A percentile compares a stretch with the other conserved stretches of the same genome.
Evolutionary conservation across 2,329 filamentous ascomycete species (phyloP).

Genomic region (Pyrenophora tritici-repentis): DNA sequence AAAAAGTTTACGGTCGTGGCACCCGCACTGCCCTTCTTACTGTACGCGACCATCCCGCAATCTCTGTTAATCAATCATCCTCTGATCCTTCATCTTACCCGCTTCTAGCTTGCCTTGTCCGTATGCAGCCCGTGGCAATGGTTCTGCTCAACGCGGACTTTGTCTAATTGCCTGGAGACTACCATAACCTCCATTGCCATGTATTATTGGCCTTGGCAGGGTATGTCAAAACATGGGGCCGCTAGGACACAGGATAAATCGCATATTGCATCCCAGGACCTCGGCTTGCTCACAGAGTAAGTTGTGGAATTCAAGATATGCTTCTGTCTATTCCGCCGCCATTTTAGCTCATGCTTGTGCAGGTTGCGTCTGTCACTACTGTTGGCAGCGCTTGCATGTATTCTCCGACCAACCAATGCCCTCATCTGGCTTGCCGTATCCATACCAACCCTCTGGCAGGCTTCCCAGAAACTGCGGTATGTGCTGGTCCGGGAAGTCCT

Average conservation of each 20-base stretch:
- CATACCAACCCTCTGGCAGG: slow-evolving; percentile 57
- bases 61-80: slow-evolving; percentile 7
- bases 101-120: slow-evolving; percentile 68
- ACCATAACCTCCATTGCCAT: slow-evolving; percentile 80
- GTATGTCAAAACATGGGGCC: slow-evolving; percentile 24
- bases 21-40: slow-evolving; percentile 70
- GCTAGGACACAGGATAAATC: slow-evolving; percentile 21
- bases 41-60: slow-evolving; percentile 58
- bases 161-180: slow-evolving; percentile 94
- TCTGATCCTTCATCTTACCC: slow-evolving; percentile 29
- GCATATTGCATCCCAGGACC: slow-evolving; percentile 44
- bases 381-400: slow-evolving; percentile 79
- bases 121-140: slow-evolving; percentile 89
- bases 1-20: slow-evolving; percentile 70
- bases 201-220: slow-evolving; percentile 83
- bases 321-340: slow-evolving; percentile 6
- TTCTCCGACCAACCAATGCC: slow-evolving; percentile 86
- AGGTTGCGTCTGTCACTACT: slow-evolving; percentile 63
- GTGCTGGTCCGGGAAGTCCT: slow-evolving; percentile 66
- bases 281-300: slow-evolving; percentile 36
- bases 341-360: slow-evolving; percentile 31
- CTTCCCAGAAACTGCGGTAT: slow-evolving; percentile 52
- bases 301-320: slow-evolving; percentile 14
- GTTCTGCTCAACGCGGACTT: slow-evolving; percentile 90
- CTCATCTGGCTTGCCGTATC: slow-evolving; percentile 79